Evolutionary conservation across 106 monocot genomes (phyloP).

Genomic region (Xerophyta viscosa): DNA sequence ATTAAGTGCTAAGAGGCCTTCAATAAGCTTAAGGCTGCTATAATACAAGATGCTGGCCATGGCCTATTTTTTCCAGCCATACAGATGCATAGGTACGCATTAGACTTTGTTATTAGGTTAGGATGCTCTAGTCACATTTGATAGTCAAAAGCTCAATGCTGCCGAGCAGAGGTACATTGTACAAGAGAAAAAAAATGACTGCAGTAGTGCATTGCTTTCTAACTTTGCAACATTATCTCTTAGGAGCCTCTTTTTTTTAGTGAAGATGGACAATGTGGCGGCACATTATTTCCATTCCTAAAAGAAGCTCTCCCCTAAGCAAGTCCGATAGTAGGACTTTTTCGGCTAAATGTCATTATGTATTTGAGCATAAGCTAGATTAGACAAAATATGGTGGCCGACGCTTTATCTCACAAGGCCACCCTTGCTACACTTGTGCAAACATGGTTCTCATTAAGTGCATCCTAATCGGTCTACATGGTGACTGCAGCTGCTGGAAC

Average conservation of each 20-base stretch:
- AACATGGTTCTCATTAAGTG: too few relatives aligned
- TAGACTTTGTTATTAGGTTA: not conserved
- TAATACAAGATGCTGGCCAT: not conserved
- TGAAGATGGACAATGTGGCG: not conserved
- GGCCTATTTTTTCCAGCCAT: not conserved
- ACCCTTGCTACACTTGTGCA: not conserved
- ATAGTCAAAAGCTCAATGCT: conserved; percentile 2
- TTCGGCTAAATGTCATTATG: not conserved
- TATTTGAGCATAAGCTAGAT: not conserved
- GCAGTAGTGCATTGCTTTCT: not conserved
- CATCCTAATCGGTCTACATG: not conserved
- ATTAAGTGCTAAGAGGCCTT: not conserved
- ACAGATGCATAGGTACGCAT: not conserved
- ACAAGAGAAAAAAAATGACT: not conserved
- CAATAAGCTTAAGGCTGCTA: not conserved
- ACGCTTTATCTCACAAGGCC: not conserved
- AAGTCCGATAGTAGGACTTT: not conserved
- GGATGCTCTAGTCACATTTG: not conserved
- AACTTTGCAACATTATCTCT: not conserved
- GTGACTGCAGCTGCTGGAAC: not conserved
- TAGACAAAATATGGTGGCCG: not conserved
- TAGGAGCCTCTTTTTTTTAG: not conserved
- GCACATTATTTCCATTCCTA: not conserved
- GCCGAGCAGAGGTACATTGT: not conserved
- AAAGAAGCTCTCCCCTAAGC: not conserved